These are phyloP conservation scores for Penicillium sp. DNA, from an alignment of 2,329 filamentous ascomycete species.

Conservation along the genomic window DNA sequence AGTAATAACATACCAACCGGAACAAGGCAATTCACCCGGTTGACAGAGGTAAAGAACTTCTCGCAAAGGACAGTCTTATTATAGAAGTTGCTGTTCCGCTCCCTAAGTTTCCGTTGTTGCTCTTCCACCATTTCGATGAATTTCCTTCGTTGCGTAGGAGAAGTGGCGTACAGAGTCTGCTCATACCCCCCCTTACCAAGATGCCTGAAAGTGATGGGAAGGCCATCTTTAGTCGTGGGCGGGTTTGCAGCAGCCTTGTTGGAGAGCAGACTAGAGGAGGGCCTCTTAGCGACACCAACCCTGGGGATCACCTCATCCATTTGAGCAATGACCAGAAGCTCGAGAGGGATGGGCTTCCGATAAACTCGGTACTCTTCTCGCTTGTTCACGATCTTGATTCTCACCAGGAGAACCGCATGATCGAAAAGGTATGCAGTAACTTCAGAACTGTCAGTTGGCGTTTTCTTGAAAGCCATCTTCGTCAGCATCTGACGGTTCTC, in stretches of 20 bases:
- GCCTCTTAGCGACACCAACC: slow-evolving; percentile 69
- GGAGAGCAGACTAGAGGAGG: slow-evolving; percentile 73
- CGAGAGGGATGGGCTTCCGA: slow-evolving; percentile 85
- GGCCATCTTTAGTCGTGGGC: slow-evolving; percentile 59
- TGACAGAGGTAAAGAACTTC: slow-evolving; percentile 79
- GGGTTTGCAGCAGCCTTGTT: slow-evolving; percentile 46
- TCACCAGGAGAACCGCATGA: slow-evolving; percentile 83
- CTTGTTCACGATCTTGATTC: slow-evolving; percentile 86
- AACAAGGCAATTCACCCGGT: slow-evolving; percentile 87
- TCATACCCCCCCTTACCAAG: slow-evolving; percentile 94
- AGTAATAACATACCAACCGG: slow-evolving; percentile 78
- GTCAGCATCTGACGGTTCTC: slow-evolving; percentile 87
- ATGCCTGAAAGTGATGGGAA: slow-evolving; percentile 92
- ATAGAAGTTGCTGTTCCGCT: slow-evolving; percentile 60
- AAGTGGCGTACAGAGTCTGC: slow-evolving; percentile 76
- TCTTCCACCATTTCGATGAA: slow-evolving; percentile 94
- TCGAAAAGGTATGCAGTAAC: slow-evolving; percentile 95
- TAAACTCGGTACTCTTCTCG: slow-evolving; percentile 92
- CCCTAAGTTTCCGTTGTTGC: slow-evolving; percentile 76
- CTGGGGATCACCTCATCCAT: slow-evolving; percentile 93
- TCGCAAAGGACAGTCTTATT: slow-evolving; percentile 64
- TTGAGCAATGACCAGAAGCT: slow-evolving; percentile 83
- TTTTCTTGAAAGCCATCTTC: slow-evolving; percentile 90
- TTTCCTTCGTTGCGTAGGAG: slow-evolving; percentile 78
- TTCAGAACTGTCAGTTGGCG: slow-evolving; percentile 74